These are phyloP conservation scores for Diplodia sapinea DNA, from an alignment of 2,329 filamentous ascomycete species.

Conservation along the genomic window DNA sequence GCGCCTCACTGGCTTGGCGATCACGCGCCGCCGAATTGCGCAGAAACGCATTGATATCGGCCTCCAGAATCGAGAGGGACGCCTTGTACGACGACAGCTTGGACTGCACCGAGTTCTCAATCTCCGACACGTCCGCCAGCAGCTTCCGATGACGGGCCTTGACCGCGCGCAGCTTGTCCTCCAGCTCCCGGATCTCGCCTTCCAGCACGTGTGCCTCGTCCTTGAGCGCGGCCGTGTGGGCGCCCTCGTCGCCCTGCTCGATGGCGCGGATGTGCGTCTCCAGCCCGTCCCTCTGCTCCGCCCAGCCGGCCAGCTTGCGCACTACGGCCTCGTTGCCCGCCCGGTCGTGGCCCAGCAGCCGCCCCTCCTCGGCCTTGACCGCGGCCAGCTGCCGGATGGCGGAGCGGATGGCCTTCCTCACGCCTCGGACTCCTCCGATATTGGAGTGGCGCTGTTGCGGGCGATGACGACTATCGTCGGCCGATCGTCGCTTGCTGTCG, in stretches of 20 bases:
- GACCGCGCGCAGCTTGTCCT: conserved; percentile 67
- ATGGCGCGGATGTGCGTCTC: conserved; percentile 62
- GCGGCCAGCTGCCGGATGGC: conserved; percentile 68
- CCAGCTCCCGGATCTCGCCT: conserved; percentile 69
- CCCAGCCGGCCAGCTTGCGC: conserved; percentile 64
- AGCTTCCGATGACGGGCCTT: conserved; percentile 46
- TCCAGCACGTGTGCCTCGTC: conserved; percentile 61
- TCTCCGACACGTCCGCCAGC: conserved; percentile 14
- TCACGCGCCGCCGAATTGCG: conserved; percentile 58
- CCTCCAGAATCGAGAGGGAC: conserved; percentile 66
- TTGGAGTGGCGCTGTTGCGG: conserved; percentile 60
- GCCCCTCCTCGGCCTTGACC: conserved; percentile 72
- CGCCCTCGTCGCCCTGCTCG: conserved; percentile 60
- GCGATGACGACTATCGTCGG: conserved; percentile 39
- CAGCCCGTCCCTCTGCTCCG: conserved; percentile 61
- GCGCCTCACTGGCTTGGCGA: conserved; percentile 36
- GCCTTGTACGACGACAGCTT: conserved; percentile 29
- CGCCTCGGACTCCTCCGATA: conserved; percentile 61
- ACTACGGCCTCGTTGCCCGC: conserved; percentile 64
- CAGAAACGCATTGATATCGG: conserved; percentile 65
- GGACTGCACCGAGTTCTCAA: conserved; percentile 30
- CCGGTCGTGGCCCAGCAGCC: conserved; percentile 63
- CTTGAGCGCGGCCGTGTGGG: conserved; percentile 59
- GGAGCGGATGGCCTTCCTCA: conserved; percentile 68
- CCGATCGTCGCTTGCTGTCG: conserved; percentile 48